Conservation (phyloP, 805 yeast species). For the Lipomyces yamanashiensis region DNA sequence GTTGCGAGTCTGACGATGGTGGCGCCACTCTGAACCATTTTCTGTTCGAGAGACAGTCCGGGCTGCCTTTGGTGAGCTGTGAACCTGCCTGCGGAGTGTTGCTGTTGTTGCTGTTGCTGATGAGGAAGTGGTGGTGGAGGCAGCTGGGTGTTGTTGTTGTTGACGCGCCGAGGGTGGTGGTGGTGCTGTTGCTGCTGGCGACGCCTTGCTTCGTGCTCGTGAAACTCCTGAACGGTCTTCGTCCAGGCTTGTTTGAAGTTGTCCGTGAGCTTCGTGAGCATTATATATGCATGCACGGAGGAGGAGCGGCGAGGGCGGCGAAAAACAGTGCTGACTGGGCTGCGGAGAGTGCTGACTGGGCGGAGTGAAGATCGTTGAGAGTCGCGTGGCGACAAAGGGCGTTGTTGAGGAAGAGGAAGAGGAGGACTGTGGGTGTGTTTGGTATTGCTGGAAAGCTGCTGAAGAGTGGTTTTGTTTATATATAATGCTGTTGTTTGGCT, state of each 20-base stretch:
- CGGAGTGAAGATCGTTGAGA: not conserved
- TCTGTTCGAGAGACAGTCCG: not conserved
- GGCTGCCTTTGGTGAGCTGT: not conserved
- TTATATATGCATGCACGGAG: not conserved
- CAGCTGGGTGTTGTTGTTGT: not conserved
- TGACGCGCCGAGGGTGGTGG: not conserved
- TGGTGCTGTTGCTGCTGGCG: not conserved
- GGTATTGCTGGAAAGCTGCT: too few relatives aligned
- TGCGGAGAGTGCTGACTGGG: not conserved
- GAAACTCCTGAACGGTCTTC: constrained; percentile 28
- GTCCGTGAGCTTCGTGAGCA: constrained; percentile 18
- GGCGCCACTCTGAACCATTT: constrained; percentile 6
- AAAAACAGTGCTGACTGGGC: not conserved
- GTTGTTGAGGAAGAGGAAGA: too few relatives aligned
- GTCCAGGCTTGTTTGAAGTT: constrained; percentile 28
- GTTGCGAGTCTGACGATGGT: constrained; percentile 6
- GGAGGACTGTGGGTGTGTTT: too few relatives aligned
- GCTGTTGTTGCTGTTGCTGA: not conserved
- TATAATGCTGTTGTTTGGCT: too few relatives aligned
- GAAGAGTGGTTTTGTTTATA: too few relatives aligned
- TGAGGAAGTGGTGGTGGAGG: not conserved
- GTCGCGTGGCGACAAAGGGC: not conserved
- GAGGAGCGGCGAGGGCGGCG: not conserved
- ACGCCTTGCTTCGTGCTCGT: constrained; percentile 13
- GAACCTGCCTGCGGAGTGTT: not conserved